Conservation (phyloP, 371 early-diverging fungal species). For the Mucor indicus region DNA sequence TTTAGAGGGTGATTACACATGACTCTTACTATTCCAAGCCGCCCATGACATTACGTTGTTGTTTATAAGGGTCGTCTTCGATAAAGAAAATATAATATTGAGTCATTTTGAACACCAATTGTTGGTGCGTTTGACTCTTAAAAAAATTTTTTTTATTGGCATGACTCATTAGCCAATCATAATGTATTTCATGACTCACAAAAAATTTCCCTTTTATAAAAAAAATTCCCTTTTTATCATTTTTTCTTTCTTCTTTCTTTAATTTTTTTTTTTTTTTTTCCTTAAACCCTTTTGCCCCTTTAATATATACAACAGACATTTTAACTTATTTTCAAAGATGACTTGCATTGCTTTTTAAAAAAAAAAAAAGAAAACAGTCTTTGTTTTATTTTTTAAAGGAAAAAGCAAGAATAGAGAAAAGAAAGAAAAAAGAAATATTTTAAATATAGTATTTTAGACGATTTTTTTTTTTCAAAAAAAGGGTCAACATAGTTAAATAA, state of each 20-base stretch:
- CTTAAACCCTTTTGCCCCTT: neutral
- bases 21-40: too few species aligned
- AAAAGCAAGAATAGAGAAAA: neutral
- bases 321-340: too few species aligned
- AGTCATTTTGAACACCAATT: too few species aligned
- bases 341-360: too few species aligned
- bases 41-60: too few species aligned
- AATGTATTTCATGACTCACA: slow-evolving; percentile 5
- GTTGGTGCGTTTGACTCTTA: too few species aligned
- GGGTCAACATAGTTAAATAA: neutral
- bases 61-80: too few species aligned
- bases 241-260: neutral
- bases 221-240: neutral
- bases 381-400: neutral
- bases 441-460: neutral
- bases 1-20: too few species aligned
- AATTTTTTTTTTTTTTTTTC: neutral
- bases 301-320: too few species aligned
- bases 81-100: too few species aligned
- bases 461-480: neutral
- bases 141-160: too few species aligned
- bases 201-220: neutral
- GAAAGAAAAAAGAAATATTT: neutral
- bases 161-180: slow-evolving; percentile 7
- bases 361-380: neutral